Evolutionary conservation across 1,284 basidiomycete genomes (phyloP).

Genomic region (Cryptococcus sp.): DNA sequence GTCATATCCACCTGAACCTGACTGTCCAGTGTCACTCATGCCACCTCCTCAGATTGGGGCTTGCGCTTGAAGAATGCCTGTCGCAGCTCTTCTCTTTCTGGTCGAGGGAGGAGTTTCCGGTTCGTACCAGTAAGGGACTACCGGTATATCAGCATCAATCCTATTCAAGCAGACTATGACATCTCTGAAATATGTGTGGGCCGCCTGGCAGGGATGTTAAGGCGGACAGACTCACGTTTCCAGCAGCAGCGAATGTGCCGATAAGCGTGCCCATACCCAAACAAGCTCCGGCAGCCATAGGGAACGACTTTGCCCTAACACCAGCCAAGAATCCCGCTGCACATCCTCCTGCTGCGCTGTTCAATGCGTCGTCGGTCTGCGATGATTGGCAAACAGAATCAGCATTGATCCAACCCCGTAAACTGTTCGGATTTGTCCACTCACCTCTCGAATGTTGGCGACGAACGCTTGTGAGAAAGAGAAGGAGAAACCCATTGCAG

Average conservation of each 20-base stretch:
- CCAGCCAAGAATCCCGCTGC: conserved; percentile 91
- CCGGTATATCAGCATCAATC: not conserved
- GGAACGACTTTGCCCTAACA: conserved; percentile 79
- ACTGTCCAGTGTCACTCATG: not conserved
- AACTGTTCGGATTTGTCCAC: conserved; percentile 2
- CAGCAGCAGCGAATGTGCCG: conserved; percentile 81
- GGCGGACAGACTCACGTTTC: conserved; percentile 53
- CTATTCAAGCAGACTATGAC: not conserved
- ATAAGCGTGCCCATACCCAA: conserved; percentile 75
- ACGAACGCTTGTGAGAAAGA: conserved; percentile 77
- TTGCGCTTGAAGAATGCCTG: conserved; percentile 57
- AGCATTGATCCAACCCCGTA: conserved; percentile 10
- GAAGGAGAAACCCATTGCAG: conserved; percentile 88
- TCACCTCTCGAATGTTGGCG: conserved; percentile 72
- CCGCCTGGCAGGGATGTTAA: not conserved
- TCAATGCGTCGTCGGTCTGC: conserved; percentile 74
- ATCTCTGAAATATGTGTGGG: not conserved
- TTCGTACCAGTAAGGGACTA: conserved; percentile 47
- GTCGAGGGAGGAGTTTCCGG: conserved; percentile 45
- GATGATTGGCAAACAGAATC: not conserved
- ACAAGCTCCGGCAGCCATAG: conserved; percentile 78
- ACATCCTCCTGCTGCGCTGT: conserved; percentile 84
- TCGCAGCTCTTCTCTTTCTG: conserved; percentile 55
- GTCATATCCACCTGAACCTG: too few relatives aligned
- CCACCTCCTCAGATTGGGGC: conserved; percentile 9